These are phyloP conservation scores for Chiua virens DNA, from an alignment of 768 basidiomycete species.

Conservation along the genomic window DNA sequence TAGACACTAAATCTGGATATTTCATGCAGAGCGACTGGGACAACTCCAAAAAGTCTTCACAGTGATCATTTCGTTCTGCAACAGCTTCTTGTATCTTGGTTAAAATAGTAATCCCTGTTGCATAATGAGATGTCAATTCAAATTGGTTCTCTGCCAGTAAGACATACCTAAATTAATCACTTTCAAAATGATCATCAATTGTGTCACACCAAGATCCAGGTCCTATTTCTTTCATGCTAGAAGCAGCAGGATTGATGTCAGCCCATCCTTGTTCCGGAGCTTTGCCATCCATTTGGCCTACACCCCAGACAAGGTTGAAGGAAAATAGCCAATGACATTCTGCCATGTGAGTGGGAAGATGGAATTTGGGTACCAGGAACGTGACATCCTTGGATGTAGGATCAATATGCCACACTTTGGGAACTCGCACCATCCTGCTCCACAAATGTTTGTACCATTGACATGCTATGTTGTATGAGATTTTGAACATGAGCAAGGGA, in stretches of 20 bases:
- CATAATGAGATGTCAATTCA: background rate
- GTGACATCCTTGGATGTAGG: no score
- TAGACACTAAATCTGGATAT: background rate
- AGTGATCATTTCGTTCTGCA: constrained; percentile 5
- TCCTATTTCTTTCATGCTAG: constrained; percentile 38
- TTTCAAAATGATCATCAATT: constrained; percentile 40
- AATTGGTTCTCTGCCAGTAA: no score
- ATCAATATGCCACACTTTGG: no score
- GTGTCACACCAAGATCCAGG: constrained; percentile 33
- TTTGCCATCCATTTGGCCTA: constrained; percentile 22
- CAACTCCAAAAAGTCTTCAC: constrained; percentile 3
- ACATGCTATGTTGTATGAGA: no score
- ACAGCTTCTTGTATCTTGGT: no score
- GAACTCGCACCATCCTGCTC: no score
- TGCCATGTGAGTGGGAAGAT: constrained; percentile 34
- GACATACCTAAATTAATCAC: constrained; percentile 24
- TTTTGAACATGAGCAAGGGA: no score
- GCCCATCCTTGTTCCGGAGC: constrained; percentile 40
- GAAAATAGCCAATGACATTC: constrained; percentile 32
- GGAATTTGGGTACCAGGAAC: constrained; percentile 37
- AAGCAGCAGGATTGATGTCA: constrained; percentile 28
- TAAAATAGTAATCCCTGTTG: no score
- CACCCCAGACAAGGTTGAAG: constrained; percentile 25
- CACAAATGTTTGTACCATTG: no score
- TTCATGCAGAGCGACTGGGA: background rate